Conservation (phyloP, 768 basidiomycete species). For the Nidularia pulvinata region DNA sequence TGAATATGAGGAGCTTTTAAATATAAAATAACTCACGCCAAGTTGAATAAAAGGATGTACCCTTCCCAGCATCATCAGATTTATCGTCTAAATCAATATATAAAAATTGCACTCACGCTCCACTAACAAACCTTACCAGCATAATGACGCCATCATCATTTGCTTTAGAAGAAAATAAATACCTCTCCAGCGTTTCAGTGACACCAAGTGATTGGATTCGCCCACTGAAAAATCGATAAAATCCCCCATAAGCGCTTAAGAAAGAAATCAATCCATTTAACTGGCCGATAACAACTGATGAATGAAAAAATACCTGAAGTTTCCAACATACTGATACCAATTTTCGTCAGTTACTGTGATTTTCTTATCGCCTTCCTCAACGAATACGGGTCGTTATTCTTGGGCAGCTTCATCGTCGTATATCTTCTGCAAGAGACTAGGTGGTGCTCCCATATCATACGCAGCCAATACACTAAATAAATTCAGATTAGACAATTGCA, state of each 20-base stretch:
- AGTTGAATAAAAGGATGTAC: conserved; percentile 56
- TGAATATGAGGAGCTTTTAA: too few relatives aligned
- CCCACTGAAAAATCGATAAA: conserved; percentile 35
- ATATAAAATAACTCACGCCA: conserved; percentile 37
- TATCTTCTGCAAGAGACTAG: not conserved
- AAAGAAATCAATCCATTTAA: not conserved
- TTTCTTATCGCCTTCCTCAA: not conserved
- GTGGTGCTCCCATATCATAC: not conserved
- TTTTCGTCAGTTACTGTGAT: not conserved
- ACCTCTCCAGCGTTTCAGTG: conserved; percentile 41
- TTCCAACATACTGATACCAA: not conserved
- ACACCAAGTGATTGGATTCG: conserved; percentile 35
- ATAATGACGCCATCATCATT: conserved; percentile 29
- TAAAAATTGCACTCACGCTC: conserved; percentile 23
- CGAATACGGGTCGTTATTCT: not conserved
- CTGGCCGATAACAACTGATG: not conserved
- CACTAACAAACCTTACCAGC: conserved; percentile 29
- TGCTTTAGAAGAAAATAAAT: conserved; percentile 36
- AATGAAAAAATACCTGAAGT: not conserved
- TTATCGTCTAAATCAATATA: not conserved
- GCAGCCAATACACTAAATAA: not conserved
- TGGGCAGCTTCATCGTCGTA: not conserved
- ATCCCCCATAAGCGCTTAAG: conserved; percentile 35
- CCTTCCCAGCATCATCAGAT: conserved; percentile 19
- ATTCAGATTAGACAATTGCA: too few relatives aligned